Evolutionary conservation across 1,284 basidiomycete species (phyloP).

Genomic region (Cutaneotrichosporon spelunceum): DNA sequence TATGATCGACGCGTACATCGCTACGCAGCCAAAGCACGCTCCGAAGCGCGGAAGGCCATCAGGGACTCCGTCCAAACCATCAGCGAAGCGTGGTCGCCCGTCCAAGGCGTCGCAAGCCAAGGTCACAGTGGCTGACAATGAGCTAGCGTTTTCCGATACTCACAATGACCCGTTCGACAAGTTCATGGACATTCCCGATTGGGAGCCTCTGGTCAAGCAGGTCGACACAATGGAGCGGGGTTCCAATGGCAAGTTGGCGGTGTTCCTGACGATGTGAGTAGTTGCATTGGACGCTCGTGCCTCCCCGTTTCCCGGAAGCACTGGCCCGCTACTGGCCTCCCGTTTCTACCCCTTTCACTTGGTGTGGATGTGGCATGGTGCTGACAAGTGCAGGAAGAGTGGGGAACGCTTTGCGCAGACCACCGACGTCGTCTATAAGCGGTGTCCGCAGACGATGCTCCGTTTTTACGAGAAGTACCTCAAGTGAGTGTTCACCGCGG

Average conservation of each 20-base stretch:
- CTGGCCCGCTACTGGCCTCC: neutral
- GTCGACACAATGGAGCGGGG: slow-evolving; percentile 46
- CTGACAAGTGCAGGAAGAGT: slow-evolving; percentile 33
- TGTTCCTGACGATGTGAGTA: slow-evolving; percentile 49
- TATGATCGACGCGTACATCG: slow-evolving; percentile 42
- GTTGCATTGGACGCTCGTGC: neutral
- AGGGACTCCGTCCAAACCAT: slow-evolving; percentile 2
- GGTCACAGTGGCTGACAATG: slow-evolving; percentile 55
- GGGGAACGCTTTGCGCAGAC: slow-evolving; percentile 35
- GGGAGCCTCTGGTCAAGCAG: slow-evolving; percentile 43
- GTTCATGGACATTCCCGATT: slow-evolving; percentile 41
- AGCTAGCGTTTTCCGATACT: slow-evolving; percentile 54
- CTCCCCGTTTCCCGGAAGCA: neutral
- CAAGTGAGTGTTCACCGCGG: slow-evolving; percentile 33
- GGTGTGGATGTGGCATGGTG: neutral
- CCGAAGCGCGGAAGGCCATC: slow-evolving; percentile 29
- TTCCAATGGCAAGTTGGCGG: slow-evolving; percentile 29
- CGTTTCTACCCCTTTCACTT: neutral
- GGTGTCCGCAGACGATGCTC: slow-evolving; percentile 47
- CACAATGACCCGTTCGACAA: slow-evolving; percentile 37
- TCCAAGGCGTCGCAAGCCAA: slow-evolving; percentile 36
- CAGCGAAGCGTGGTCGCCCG: slow-evolving; percentile 8
- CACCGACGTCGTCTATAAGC: slow-evolving; percentile 35
- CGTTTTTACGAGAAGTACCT: slow-evolving; percentile 50
- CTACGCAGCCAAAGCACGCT: slow-evolving; percentile 18